Conservation (phyloP, 2,329 filamentous ascomycete species). For the Talaromyces funiculosus region DNA sequence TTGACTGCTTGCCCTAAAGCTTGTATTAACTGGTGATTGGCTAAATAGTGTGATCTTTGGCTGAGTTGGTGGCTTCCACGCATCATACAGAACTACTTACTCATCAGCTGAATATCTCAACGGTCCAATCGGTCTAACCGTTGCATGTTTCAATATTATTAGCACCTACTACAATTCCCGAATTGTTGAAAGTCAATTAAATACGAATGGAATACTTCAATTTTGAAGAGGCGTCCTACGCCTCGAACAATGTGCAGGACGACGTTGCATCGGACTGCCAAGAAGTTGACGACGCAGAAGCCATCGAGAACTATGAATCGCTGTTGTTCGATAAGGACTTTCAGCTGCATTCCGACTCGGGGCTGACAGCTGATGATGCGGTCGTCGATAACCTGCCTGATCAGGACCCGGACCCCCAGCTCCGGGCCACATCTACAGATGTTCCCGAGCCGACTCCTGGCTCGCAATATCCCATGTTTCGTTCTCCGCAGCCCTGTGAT, state of each 20-base stretch:
- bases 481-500: constrained; percentile 42
- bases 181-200: background rate
- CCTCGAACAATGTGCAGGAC: constrained; percentile 26
- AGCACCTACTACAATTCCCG: background rate
- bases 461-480: constrained; percentile 40
- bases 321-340: constrained; percentile 39
- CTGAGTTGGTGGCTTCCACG: background rate
- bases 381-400: constrained; percentile 1
- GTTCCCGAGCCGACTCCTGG: constrained; percentile 14
- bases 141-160: background rate
- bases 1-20: background rate
- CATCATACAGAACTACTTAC: background rate
- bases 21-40: background rate
- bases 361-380: constrained; percentile 17
- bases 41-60: background rate
- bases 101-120: constrained; percentile 2
- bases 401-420: background rate
- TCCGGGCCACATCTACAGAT: constrained; percentile 18
- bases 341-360: constrained; percentile 31
- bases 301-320: constrained; percentile 33
- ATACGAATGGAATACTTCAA: constrained; percentile 43
- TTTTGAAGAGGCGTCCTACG: constrained; percentile 41
- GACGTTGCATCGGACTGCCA: constrained; percentile 36
- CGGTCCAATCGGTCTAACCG: constrained; percentile 5
- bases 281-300: constrained; percentile 36